Evolutionary conservation across 352 stramenopile genomes (phyloP), one percentile per base, ranked within the genome.

Genomic region (Phytophthora macrochlamydospora): DNA sequence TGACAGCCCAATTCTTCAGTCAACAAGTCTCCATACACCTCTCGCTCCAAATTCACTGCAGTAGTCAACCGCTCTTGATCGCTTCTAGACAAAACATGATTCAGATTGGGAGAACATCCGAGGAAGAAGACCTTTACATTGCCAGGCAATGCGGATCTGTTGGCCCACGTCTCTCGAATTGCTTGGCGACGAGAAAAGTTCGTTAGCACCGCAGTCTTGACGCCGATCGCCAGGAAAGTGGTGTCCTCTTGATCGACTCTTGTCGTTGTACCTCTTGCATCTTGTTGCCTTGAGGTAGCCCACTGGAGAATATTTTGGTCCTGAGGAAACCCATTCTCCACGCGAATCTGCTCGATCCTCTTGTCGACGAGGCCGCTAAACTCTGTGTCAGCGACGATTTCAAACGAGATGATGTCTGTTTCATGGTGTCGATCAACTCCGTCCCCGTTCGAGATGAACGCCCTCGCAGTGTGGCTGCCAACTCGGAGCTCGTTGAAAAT

Each of bases 121-220:
- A 69, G 4, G 45, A 83, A 83, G 50, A 76, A 28, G 2, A 76
- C 52, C 3, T 46, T 50, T 2, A 76, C 62, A 7, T 46, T 51
- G 4, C 29, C 14, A 9, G 64, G 59, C 5, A 71, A 49, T 1
- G 48, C 7, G 9, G 9, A 35, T 28, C 51, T 35, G 30, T 32
- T 70, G 1, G 65, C 75, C 75, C 75, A 84, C 1, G 75, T 70
- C 1, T 81, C 69, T 40, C 72, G 72, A 49, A 84, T 81, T 1
- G 69, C 69, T 24, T 78, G 75, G 0, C 75, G 72, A 9, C 54
- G 56, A 24, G 62, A 29, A 35, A 81, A 78, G 1, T 72, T 72
- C 0, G 44, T 33, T 14, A 75, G 6, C 2, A 77, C 62, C 2
- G 64, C 76, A 0, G 72, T 73, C 43, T 84, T 84, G 48, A 84